Conservation (phyloP, 2,329 filamentous ascomycete genomes). For the Fonsecaea multimorphosa region DNA sequence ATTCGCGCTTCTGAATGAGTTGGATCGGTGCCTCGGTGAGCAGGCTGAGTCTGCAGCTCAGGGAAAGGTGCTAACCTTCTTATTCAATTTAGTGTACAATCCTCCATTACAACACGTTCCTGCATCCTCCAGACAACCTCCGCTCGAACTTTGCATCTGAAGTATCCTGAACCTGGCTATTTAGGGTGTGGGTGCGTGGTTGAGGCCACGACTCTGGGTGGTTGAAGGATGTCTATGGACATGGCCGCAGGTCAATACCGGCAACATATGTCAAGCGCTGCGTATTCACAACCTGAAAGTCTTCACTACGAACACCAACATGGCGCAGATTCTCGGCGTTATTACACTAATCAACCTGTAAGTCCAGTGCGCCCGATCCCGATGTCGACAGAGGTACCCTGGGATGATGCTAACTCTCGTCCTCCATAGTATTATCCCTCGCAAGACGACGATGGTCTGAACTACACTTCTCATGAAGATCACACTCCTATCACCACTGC, state of each 20-base stretch:
- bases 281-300: slow-evolving; percentile 23
- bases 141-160: neutral
- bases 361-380: slow-evolving; percentile 12
- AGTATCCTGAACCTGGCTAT: neutral
- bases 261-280: slow-evolving; percentile 23
- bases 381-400: neutral
- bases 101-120: slow-evolving; percentile 1
- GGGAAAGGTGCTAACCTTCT: slow-evolving; percentile 13
- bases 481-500: slow-evolving; percentile 19
- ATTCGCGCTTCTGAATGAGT: slow-evolving; percentile 19
- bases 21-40: slow-evolving; percentile 15
- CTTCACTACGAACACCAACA: slow-evolving; percentile 28
- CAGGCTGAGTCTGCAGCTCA: neutral
- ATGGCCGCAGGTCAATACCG: slow-evolving; percentile 33
- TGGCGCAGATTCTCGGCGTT: slow-evolving; percentile 25
- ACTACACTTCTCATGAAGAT: slow-evolving; percentile 27
- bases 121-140: slow-evolving; percentile 3
- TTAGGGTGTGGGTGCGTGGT: slow-evolving; percentile 18
- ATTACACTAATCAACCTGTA: slow-evolving; percentile 30
- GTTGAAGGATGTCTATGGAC: slow-evolving; percentile 33
- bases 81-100: slow-evolving; percentile 8
- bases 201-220: slow-evolving; percentile 17
- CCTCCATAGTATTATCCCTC: slow-evolving; percentile 27
- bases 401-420: slow-evolving; percentile 18
- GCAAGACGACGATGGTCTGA: slow-evolving; percentile 19